A percentile compares a stretch with the other conserved stretches of the same genome.
These are phyloP conservation scores for Neurospora tetraspora DNA, from an alignment of 495 filamentous ascomycete genomes.

Conservation along the genomic window DNA sequence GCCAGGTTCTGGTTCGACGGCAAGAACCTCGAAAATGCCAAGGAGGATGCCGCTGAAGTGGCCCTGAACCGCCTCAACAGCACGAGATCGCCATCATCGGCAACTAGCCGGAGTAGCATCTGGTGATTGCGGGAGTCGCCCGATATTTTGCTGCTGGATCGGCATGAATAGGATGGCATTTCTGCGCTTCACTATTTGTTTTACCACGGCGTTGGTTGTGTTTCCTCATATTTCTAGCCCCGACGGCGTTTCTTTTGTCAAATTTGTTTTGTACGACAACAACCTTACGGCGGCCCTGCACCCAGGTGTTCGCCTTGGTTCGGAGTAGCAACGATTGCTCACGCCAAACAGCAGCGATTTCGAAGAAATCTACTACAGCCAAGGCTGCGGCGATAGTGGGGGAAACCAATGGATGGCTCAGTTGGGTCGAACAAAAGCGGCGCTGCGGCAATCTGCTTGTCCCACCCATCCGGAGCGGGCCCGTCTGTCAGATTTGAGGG, in stretches of 20 bases:
- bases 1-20: slow-evolving; percentile 92
- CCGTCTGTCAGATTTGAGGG: background rate
- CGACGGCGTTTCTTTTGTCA: background rate
- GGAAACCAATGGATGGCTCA: background rate
- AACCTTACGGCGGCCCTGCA: background rate
- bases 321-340: background rate
- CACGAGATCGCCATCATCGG: slow-evolving; percentile 11
- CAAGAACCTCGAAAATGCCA: slow-evolving; percentile 74
- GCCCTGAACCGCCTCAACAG: slow-evolving; percentile 44
- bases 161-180: background rate
- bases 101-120: slow-evolving; percentile 12
- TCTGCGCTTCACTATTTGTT: background rate
- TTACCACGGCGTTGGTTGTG: background rate
- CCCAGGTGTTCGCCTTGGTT: background rate
- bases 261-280: background rate
- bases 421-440: background rate
- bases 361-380: background rate
- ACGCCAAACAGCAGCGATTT: background rate
- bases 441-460: background rate
- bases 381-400: background rate
- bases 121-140: background rate
- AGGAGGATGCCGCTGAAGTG: slow-evolving; percentile 80
- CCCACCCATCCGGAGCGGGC: background rate
- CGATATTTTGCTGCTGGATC: background rate
- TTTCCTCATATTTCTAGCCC: background rate